phyloP scores from a whole-genome alignment of 108 stramenopile species.

The Cyclostephanos tholiformis region DNA sequence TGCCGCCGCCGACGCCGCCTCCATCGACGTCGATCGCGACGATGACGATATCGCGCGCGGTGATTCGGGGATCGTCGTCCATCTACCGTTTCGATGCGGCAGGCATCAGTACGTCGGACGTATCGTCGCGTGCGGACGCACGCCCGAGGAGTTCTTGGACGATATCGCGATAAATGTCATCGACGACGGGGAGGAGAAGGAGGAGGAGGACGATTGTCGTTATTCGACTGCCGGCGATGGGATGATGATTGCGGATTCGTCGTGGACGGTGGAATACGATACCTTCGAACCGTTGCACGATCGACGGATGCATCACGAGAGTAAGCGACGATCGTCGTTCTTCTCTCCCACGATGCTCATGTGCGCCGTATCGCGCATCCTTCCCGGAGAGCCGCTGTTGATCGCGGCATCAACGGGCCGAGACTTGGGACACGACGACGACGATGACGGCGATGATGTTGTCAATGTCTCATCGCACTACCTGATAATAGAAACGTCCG shows the following conservation, averaged over 20 bases:
- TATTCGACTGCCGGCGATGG: too few species aligned
- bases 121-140: constrained; percentile 34
- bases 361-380: constrained; percentile 50
- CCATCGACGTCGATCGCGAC: too few species aligned
- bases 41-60: too few species aligned
- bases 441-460: too few species aligned
- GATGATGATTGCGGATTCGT: neutral
- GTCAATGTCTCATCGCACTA: constrained; percentile 2
- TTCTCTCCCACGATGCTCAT: constrained; percentile 62
- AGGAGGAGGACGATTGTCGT: too few species aligned
- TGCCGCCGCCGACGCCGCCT: neutral
- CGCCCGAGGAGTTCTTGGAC: constrained; percentile 21
- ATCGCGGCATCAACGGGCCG: constrained; percentile 17
- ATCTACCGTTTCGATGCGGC: constrained; percentile 42
- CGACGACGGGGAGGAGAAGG: too few species aligned
- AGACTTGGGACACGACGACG: neutral
- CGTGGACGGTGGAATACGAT: constrained; percentile 31
- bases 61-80: too few species aligned
- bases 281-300: constrained; percentile 39
- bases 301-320: neutral
- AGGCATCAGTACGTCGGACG: constrained; percentile 58
- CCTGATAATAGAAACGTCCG: constrained; percentile 49
- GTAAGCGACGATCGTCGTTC: neutral
- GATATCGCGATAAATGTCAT: neutral
- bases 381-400: constrained; percentile 52